Evolutionary conservation across 257 asterid genomes (phyloP).

Genomic region (Ehretia macrophylla): DNA sequence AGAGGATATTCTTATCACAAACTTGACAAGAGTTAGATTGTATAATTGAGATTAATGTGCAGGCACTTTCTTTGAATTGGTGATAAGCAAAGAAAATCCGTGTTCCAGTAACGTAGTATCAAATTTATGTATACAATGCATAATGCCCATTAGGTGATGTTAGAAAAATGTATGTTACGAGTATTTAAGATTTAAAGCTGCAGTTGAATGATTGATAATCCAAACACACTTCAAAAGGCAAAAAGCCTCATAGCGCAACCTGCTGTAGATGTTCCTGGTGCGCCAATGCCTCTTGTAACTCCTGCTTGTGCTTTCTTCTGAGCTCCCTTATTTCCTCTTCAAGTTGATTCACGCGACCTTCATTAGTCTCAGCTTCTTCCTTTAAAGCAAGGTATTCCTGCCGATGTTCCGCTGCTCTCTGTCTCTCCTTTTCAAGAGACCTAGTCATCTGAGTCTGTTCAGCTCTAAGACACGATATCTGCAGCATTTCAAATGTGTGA

Average conservation of each 20-base stretch:
- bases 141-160: too few species aligned
- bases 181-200: background rate
- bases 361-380: constrained; percentile 93
- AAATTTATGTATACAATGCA: too few species aligned
- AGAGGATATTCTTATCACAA: too few species aligned
- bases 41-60: too few species aligned
- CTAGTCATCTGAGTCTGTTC: constrained; percentile 92
- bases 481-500: constrained; percentile 30
- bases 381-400: constrained; percentile 91
- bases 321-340: constrained; percentile 78
- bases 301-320: constrained; percentile 83
- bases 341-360: constrained; percentile 75
- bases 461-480: constrained; percentile 97
- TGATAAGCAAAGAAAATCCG: too few species aligned
- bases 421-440: constrained; percentile 94
- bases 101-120: too few species aligned
- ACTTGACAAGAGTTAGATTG: too few species aligned
- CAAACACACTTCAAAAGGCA: constrained; percentile 2
- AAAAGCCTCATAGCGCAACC: constrained; percentile 33
- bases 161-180: too few species aligned
- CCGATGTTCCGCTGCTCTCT: constrained; percentile 80
- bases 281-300: constrained; percentile 70
- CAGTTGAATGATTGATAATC: background rate
- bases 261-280: constrained; percentile 88
- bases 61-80: too few species aligned